Evolutionary conservation across 176 grass and related monocot species (phyloP), one percentile per base, ranked within the genome.

Genomic region (Juncus effusus): DNA sequence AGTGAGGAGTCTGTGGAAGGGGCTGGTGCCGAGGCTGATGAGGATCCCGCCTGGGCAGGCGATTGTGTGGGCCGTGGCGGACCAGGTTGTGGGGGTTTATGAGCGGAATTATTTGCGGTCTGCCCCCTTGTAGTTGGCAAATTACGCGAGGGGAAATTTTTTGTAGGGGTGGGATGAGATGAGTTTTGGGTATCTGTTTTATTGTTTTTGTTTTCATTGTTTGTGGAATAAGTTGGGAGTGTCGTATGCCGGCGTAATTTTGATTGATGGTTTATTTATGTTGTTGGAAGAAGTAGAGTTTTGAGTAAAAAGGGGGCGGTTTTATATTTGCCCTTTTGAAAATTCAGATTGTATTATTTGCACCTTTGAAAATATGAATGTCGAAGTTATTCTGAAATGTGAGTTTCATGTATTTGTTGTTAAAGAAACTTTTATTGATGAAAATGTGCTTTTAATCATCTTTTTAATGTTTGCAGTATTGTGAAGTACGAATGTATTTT

Each of bases 11-110:
- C 69, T 99, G 16, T 99, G 94, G 94, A 99, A 82, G 78, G 88
- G 94, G 45, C 84, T 99, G 64, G 85, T 93, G 78, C 89, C 94
- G 1, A 86, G 94, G 76, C 94, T 99, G 19, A 93, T 93, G 94
- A 89, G 94, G 83, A 99, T 99, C 80, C 94, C 94, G 61, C 94
- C 94, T 64, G 94, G 94, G n/a, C 94, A 99, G 66, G 85, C 89
- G 42, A 94, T 99, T 63, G 84, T 99, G 89, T 99, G 95, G 89
- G 79, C 76, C 16, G 95, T 90, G 36, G 95, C 95, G 62, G 95
- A 99, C 78, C 95, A 94, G 78, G 86, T 99, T 59, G 87, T 82
- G 68, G 95, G 89, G 60, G 60, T 99, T 51, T 99, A 99, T 77
- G 95, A 99, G 65, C 72, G 83, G 73, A 83, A 28, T 19, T 71